Evolutionary conservation across 169 alveolate species (phyloP).

Genomic region (Plasmodium coatneyi): DNA sequence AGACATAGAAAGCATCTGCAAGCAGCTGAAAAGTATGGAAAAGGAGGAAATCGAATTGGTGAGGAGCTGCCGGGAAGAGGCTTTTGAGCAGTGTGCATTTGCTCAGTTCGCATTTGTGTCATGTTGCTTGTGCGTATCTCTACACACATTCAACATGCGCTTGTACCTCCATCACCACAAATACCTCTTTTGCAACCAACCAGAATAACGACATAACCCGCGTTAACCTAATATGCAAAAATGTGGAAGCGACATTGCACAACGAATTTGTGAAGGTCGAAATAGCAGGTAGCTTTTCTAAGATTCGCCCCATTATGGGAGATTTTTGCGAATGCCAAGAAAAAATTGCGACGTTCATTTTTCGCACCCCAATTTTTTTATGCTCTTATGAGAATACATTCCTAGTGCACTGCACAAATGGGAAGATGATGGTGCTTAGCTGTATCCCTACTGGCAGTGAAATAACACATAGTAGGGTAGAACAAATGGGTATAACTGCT

Average conservation of each 20-base stretch:
- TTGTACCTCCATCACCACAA: background rate
- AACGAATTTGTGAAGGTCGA: conserved; percentile 75
- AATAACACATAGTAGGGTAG: background rate
- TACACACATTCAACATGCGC: background rate
- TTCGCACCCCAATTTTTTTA: background rate
- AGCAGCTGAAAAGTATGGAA: conserved; percentile 65
- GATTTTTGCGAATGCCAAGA: background rate
- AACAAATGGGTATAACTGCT: background rate
- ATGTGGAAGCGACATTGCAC: conserved; percentile 68
- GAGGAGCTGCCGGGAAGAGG: background rate
- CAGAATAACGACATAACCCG: conserved; percentile 65
- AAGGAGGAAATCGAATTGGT: conserved; percentile 73
- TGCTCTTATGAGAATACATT: background rate
- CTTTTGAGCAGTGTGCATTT: background rate
- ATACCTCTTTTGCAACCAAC: background rate
- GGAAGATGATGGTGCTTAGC: background rate
- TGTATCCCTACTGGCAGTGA: background rate
- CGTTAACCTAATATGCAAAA: conserved; percentile 65
- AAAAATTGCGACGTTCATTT: background rate
- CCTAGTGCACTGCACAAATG: background rate
- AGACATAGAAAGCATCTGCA: conserved; percentile 61
- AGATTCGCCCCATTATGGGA: background rate
- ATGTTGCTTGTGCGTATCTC: background rate
- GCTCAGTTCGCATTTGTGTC: background rate
- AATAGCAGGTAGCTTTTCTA: conserved; percentile 38